Conservation (phyloP, 306 rosid genomes). For the Oxytropis ochrocephala region DNA sequence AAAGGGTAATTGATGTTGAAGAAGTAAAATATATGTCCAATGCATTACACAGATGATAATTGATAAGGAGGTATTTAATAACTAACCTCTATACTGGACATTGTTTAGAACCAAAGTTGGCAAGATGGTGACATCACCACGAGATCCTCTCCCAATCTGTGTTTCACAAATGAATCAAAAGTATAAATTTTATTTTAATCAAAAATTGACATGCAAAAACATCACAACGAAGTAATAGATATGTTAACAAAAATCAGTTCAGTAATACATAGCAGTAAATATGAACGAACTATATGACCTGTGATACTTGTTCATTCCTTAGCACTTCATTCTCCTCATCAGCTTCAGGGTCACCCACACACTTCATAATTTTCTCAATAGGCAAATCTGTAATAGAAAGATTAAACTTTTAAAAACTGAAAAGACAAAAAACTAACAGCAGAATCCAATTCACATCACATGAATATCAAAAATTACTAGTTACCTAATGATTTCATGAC, state of each 20-base stretch:
- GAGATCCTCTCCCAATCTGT: constrained; percentile 85
- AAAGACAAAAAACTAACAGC: background rate
- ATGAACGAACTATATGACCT: constrained; percentile 41
- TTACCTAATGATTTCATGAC: constrained; percentile 78
- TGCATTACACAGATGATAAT: too few relatives aligned
- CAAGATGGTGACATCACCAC: constrained; percentile 96
- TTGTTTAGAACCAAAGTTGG: constrained; percentile 84
- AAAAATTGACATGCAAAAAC: too few relatives aligned
- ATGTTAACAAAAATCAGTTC: background rate
- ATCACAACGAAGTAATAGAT: too few relatives aligned
- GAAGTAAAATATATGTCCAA: background rate
- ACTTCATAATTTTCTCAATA: constrained; percentile 57
- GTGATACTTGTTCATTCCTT: constrained; percentile 65
- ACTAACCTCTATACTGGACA: constrained; percentile 87
- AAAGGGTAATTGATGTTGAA: too few relatives aligned
- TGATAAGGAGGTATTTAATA: background rate
- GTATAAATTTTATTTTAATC: background rate
- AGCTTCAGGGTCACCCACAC: constrained; percentile 82
- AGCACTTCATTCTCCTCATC: constrained; percentile 83
- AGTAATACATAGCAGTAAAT: background rate
- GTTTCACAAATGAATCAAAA: constrained; percentile 6
- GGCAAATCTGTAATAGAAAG: constrained; percentile 55
- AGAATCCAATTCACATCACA: too few relatives aligned
- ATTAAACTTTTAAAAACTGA: background rate
- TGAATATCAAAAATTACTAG: background rate